These are phyloP conservation scores for Furcasterigmium furcatum DNA, from an alignment of 2,329 filamentous ascomycete genomes.

Conservation along the genomic window DNA sequence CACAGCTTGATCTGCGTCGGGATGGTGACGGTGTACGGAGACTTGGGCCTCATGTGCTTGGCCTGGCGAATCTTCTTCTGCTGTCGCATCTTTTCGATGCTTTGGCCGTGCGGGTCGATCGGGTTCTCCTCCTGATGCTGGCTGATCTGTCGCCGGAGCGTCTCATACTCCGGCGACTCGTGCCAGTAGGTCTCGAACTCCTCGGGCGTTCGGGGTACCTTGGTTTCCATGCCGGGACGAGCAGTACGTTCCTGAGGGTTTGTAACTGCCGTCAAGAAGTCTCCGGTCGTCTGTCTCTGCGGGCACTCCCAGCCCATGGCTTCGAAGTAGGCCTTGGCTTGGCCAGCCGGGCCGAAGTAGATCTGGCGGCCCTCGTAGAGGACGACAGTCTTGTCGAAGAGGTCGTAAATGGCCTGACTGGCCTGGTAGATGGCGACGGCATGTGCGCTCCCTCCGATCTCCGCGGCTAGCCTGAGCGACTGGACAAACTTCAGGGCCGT, in stretches of 20 bases:
- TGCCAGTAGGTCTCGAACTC: conserved; percentile 58
- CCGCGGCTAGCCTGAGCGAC: conserved; percentile 60
- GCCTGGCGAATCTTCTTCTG: conserved; percentile 49
- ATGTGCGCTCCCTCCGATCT: conserved; percentile 59
- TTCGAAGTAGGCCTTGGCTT: conserved; percentile 64
- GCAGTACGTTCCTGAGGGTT: conserved; percentile 58
- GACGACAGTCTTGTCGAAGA: conserved; percentile 73
- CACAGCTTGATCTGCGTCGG: conserved; percentile 50
- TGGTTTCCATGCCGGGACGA: conserved; percentile 54
- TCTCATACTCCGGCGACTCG: conserved; percentile 38
- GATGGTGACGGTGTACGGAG: conserved; percentile 55
- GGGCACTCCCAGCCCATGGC: conserved; percentile 67
- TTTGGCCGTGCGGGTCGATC: conserved; percentile 32
- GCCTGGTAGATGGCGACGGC: conserved; percentile 72
- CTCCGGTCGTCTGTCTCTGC: conserved; percentile 62
- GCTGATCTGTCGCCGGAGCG: conserved; percentile 44
- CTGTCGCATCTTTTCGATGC: conserved; percentile 37
- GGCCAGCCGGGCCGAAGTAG: conserved; percentile 63
- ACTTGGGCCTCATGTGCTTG: conserved; percentile 49
- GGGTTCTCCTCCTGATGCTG: conserved; percentile 44
- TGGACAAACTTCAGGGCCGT: conserved; percentile 73
- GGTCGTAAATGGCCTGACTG: conserved; percentile 64
- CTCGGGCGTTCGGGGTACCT: conserved; percentile 64
- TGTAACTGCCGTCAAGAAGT: conserved; percentile 69
- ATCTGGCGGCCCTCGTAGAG: conserved; percentile 77